phyloP scores from a whole-genome alignment of 805 yeast species.

The Wickerhamomyces pijperi region DNA sequence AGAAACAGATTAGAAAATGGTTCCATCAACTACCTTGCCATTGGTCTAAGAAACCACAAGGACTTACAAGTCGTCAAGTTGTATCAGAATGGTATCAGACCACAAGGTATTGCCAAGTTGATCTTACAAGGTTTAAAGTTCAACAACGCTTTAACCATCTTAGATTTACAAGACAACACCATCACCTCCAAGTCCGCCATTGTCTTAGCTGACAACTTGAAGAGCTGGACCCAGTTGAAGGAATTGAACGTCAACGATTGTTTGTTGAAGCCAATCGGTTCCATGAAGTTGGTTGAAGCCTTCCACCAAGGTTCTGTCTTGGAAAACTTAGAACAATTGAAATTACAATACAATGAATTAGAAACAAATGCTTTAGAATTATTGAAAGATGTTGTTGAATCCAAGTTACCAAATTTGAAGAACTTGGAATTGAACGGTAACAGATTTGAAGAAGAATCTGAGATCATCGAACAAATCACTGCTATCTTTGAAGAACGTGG shows the following conservation, averaged over 20 bases:
- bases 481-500: constrained; percentile 63
- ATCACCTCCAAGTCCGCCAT: constrained; percentile 61
- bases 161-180: constrained; percentile 94
- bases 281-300: constrained; percentile 39
- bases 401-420: constrained; percentile 49
- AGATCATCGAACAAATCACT: constrained; percentile 47
- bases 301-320: constrained; percentile 29
- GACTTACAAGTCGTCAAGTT: constrained; percentile 64
- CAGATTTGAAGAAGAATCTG: constrained; percentile 81
- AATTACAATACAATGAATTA: constrained; percentile 83
- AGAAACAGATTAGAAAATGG: constrained; percentile 96
- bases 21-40: constrained; percentile 72
- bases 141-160: constrained; percentile 46
- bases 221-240: constrained; percentile 51
- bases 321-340: constrained; percentile 42
- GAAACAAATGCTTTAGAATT: constrained; percentile 50
- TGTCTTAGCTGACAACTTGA: constrained; percentile 50
- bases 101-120: constrained; percentile 74
- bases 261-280: constrained; percentile 71
- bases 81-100: constrained; percentile 96
- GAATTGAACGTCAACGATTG: constrained; percentile 89
- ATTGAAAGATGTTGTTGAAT: constrained; percentile 43
- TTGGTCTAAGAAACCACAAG: constrained; percentile 74
- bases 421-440: constrained; percentile 86
- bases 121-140: constrained; percentile 59